phyloP scores from a whole-genome alignment of 2,329 filamentous ascomycete species.

The Exophiala aquamarina region DNA sequence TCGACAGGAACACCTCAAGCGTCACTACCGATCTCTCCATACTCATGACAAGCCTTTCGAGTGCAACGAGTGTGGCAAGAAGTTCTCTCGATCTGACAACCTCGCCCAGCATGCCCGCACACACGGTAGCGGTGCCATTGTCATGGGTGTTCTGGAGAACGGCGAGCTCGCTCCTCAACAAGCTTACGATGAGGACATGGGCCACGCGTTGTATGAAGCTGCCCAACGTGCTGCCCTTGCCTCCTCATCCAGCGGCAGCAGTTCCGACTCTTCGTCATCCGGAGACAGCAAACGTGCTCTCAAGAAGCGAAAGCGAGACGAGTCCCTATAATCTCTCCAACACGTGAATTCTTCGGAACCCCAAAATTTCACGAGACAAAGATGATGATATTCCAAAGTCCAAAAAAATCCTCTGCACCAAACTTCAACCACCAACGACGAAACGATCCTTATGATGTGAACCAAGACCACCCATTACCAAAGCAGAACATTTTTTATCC shows the following conservation, averaged over 20 bases:
- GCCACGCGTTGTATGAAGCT: conserved; percentile 79
- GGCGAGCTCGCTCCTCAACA: conserved; percentile 53
- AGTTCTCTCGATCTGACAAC: conserved; percentile 98
- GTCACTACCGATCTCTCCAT: conserved; percentile 96
- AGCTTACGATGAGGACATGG: conserved; percentile 63
- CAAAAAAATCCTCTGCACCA: background rate
- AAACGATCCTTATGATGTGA: conserved; percentile 27
- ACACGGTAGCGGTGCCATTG: conserved; percentile 83
- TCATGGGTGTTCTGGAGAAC: conserved; percentile 83
- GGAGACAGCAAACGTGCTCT: conserved; percentile 52
- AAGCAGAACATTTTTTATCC: conserved; percentile 9
- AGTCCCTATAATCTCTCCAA: conserved; percentile 35
- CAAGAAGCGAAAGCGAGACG: conserved; percentile 77
- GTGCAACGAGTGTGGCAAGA: conserved; percentile 97
- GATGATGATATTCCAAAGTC: conserved; percentile 20
- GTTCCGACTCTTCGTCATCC: conserved; percentile 30
- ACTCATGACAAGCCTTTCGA: conserved; percentile 98
- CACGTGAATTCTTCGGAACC: background rate
- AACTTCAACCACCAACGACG: conserved; percentile 18
- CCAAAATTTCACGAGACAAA: conserved; percentile 22
- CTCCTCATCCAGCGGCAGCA: conserved; percentile 45
- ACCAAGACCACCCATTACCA: conserved; percentile 14
- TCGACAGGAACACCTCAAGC: conserved; percentile 96
- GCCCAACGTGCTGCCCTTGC: conserved; percentile 70
- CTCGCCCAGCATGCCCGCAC: conserved; percentile 93